Conservation (phyloP, 2,329 filamentous ascomycete species). For the Cryphonectria radicalis region DNA sequence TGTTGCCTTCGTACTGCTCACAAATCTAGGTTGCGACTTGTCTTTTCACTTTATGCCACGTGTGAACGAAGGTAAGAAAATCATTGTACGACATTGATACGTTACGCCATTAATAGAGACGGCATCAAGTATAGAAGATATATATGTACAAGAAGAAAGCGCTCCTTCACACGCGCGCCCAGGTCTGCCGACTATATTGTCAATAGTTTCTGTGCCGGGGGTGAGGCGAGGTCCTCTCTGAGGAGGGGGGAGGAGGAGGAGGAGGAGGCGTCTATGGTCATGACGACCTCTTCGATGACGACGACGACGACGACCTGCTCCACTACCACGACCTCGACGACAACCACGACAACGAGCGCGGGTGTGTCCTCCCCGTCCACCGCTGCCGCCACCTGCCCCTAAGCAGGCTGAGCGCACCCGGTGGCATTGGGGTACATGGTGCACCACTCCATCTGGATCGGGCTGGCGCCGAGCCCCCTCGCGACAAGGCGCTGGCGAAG, state of each 20-base stretch:
- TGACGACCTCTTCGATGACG: background rate
- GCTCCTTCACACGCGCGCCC: background rate
- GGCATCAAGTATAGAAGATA: background rate
- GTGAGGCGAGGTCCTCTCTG: background rate
- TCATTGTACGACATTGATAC: background rate
- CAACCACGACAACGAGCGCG: background rate
- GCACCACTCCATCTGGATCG: constrained; percentile 76
- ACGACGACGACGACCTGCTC: background rate
- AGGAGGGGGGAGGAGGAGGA: background rate
- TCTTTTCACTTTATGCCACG: background rate
- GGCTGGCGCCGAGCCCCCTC: constrained; percentile 64
- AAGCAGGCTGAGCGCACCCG: constrained; percentile 45
- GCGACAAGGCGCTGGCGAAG: constrained; percentile 76
- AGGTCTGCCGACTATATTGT: background rate
- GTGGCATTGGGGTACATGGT: constrained; percentile 60
- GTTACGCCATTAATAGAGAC: constrained; percentile 1
- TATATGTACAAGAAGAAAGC: constrained; percentile 3
- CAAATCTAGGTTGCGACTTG: background rate
- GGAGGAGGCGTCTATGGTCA: background rate
- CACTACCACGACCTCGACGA: background rate
- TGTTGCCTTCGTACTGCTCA: background rate
- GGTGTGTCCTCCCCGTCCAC: background rate
- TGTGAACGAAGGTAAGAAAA: background rate
- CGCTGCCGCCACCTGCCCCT: constrained; percentile 5
- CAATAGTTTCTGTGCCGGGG: background rate